Evolutionary conservation across 495 filamentous ascomycete genomes (phyloP).

Genomic region (Evansstolkia leycettana): DNA sequence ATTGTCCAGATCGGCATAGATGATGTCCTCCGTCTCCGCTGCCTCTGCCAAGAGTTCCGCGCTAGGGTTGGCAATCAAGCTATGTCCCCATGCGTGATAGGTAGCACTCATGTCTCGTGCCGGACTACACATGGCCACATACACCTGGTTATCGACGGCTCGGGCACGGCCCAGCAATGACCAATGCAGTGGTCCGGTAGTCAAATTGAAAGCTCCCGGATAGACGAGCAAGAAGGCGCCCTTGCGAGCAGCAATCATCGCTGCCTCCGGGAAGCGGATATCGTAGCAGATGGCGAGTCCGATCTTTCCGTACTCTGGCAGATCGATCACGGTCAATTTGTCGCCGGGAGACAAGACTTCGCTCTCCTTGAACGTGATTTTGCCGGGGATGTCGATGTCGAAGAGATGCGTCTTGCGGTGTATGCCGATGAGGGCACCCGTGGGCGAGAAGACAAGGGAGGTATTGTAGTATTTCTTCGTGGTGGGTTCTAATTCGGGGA

Average conservation of each 20-base stretch:
- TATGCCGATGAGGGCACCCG: slow-evolving; percentile 64
- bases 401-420: slow-evolving; percentile 98
- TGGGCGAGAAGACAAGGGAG: slow-evolving; percentile 65
- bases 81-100: slow-evolving; percentile 91
- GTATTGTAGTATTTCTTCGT: slow-evolving; percentile 86
- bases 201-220: slow-evolving; percentile 91
- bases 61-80: slow-evolving; percentile 79
- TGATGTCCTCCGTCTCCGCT: slow-evolving; percentile 61
- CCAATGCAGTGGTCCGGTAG: slow-evolving; percentile 90
- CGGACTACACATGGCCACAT: slow-evolving; percentile 85
- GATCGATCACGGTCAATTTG: slow-evolving; percentile 66
- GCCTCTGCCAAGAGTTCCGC: slow-evolving; percentile 64
- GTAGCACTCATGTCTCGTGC: slow-evolving; percentile 63
- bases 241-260: slow-evolving; percentile 76
- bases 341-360: slow-evolving; percentile 79
- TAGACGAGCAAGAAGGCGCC: slow-evolving; percentile 78
- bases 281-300: slow-evolving; percentile 94
- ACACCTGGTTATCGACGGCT: slow-evolving; percentile 90
- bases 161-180: slow-evolving; percentile 66
- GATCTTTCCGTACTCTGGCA: slow-evolving; percentile 76
- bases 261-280: slow-evolving; percentile 88
- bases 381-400: slow-evolving; percentile 94
- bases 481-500: slow-evolving; percentile 59
- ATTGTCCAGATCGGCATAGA: slow-evolving; percentile 61
- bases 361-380: slow-evolving; percentile 82